phyloP scores from a whole-genome alignment of 1,284 basidiomycete species.

The Cryptococcus floricola region DNA sequence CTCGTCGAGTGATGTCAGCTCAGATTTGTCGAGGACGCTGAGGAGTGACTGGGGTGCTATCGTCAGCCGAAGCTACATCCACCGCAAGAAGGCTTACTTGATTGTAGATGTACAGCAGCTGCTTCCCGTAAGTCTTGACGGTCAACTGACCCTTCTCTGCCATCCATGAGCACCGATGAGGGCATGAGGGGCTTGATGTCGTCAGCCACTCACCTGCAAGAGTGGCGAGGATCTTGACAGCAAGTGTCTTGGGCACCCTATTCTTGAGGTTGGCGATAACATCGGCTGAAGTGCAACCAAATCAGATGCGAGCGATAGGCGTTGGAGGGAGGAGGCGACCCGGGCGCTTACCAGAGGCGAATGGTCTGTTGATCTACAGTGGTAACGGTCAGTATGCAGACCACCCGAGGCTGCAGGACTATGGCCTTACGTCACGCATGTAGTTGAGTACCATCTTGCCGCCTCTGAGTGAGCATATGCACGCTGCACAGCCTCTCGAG shows the following conservation, averaged over 20 bases:
- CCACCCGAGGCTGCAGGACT: too few relatives aligned
- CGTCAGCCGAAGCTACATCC: neutral
- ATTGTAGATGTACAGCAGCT: slow-evolving; percentile 54
- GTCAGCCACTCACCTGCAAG: slow-evolving; percentile 59
- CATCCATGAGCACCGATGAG: neutral
- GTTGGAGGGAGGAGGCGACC: neutral
- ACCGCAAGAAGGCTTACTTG: slow-evolving; percentile 28
- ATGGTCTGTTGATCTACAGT: slow-evolving; percentile 38
- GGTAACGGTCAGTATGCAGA: neutral
- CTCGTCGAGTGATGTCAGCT: slow-evolving; percentile 27
- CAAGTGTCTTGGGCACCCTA: slow-evolving; percentile 70
- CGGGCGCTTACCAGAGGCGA: slow-evolving; percentile 37
- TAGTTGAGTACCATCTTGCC: slow-evolving; percentile 45
- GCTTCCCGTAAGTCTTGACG: slow-evolving; percentile 62
- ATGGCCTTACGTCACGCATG: slow-evolving; percentile 32
- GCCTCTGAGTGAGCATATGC: neutral
- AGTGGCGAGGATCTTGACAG: slow-evolving; percentile 71
- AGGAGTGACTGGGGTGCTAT: slow-evolving; percentile 13
- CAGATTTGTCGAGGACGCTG: slow-evolving; percentile 24
- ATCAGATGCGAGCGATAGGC: neutral
- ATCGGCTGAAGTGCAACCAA: slow-evolving; percentile 57
- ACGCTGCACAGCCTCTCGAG: neutral
- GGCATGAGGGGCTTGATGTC: neutral
- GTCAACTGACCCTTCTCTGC: slow-evolving; percentile 43
- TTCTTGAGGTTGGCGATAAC: slow-evolving; percentile 82